phyloP scores from a whole-genome alignment of 2,329 filamentous ascomycete species.

The Penicillium sp. region DNA sequence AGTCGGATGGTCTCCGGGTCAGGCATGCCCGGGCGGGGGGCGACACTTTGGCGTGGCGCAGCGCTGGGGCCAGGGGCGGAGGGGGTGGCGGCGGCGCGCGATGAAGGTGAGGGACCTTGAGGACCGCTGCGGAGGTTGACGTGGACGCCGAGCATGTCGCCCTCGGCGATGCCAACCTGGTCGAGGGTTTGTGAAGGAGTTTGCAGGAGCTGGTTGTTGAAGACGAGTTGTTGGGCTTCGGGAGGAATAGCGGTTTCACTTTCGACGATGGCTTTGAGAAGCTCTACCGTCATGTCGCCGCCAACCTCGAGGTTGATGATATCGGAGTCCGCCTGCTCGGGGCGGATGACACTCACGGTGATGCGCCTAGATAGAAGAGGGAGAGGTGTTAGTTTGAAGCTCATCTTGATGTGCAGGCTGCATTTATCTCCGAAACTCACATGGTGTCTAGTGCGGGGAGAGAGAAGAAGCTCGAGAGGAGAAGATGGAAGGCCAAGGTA shows the following conservation, averaged over 20 bases:
- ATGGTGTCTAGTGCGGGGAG: conserved; percentile 5
- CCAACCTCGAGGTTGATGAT: conserved; percentile 82
- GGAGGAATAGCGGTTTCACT: conserved; percentile 77
- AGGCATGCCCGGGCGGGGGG: conserved; percentile 39
- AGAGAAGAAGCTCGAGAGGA: conserved; percentile 1
- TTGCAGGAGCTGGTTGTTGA: conserved; percentile 80
- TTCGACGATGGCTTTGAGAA: conserved; percentile 85
- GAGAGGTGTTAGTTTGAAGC: background rate
- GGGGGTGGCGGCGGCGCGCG: conserved; percentile 25
- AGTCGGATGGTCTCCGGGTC: conserved; percentile 83
- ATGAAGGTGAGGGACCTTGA: conserved; percentile 27
- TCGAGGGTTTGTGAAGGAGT: conserved; percentile 81
- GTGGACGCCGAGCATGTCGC: conserved; percentile 90
- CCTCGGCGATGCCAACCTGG: conserved; percentile 77
- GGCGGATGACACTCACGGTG: conserved; percentile 80
- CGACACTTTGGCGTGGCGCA: conserved; percentile 35
- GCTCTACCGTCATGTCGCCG: conserved; percentile 77
- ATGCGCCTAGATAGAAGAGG: conserved; percentile 66
- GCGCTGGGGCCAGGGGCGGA: conserved; percentile 34
- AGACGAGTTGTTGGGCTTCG: conserved; percentile 79
- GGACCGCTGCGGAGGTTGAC: conserved; percentile 52
- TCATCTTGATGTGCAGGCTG: background rate
- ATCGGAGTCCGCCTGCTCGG: conserved; percentile 71
- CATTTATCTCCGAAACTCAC: conserved; percentile 3
- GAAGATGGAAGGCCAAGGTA: conserved; percentile 1